Base-by-base conservation (phyloP, 2,329 filamentous ascomycete species). In the Claviceps pazoutovae region DNA sequence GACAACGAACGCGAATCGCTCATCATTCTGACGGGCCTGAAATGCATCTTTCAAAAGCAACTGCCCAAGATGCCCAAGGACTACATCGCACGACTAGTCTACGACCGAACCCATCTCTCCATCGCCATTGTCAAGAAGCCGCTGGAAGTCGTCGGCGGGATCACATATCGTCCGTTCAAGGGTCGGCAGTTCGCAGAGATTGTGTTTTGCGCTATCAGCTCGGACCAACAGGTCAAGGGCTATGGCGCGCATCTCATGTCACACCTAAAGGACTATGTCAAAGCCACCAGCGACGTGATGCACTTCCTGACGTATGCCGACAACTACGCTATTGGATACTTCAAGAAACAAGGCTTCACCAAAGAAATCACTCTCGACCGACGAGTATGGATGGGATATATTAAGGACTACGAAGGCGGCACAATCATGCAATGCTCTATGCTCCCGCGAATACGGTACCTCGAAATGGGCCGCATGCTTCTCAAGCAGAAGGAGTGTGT, bases 351-450 rank as follows among this genome's bases (percentile, higher is more conserved):
- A 66, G 93, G 93, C 0, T 98, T 98, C 64, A 97, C 93, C 1
- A 98, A 98, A 66, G 91, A 98, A 61, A 97, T 98, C 57, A 95
- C 90, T 0, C 79, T 98, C 1, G 86, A 93, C 54, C 86, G 83
- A 61, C 82, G 84, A 2, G 83, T 88, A 3, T 98, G 93, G 93
- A 97, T 97, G 93, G 93, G 93, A 2, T 98, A 97, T 62, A 98
- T 98, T 73, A 98, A 98, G 66, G 93, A 98, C 66, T 98, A 98
- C 66, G 93, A 98, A 69, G 93, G 93, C 53, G 93, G 93, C 53
- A 98, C 93, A 0, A 95, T 98, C 55, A 98, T 98, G 93, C 93
- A 98, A 71, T 98, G 93, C 64, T 88, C 86, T 50, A 97, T 98
- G 93, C 78, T 98, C 19, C 91, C 91, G 7, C 86, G 86, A 56